A percentile compares a stretch with the other conserved stretches of the same genome.
Conservation (phyloP, 305 asterid genomes). For the Fraxinus baroniana region DNA sequence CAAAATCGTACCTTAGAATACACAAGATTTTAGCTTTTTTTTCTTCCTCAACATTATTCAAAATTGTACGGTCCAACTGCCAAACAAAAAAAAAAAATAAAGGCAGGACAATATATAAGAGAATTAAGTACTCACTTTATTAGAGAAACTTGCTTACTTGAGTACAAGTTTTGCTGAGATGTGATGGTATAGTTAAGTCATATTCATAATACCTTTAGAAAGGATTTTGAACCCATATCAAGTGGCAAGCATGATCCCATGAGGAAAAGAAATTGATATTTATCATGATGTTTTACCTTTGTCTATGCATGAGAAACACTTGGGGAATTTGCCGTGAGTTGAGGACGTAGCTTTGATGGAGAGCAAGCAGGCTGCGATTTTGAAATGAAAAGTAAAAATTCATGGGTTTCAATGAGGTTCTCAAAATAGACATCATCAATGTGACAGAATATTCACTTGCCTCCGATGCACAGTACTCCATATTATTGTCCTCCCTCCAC, state of each 20-base stretch:
- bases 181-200: background rate
- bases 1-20: background rate
- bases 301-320: slow-evolving; percentile 7
- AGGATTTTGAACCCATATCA: background rate
- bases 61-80: background rate
- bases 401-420: background rate
- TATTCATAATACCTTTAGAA: background rate
- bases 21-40: background rate
- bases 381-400: slow-evolving; percentile 1
- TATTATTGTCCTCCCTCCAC: slow-evolving; percentile 19
- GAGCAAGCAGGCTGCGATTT: slow-evolving; percentile 15
- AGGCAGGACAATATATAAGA: background rate
- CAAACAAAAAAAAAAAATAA: background rate
- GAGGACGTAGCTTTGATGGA: slow-evolving; percentile 15
- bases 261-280: background rate
- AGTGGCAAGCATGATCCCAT: background rate
- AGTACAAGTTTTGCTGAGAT: background rate
- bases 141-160: background rate
- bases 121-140: background rate
- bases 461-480: slow-evolving; percentile 21
- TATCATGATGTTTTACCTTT: background rate
- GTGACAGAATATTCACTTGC: slow-evolving; percentile 9
- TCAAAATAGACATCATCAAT: background rate
- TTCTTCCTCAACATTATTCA: background rate
- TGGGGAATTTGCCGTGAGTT: slow-evolving; percentile 5